Percentiles rank a stretch among this genome's conserved stretches.
Conservation (phyloP, 192 early-diverging fungal species). For the Entomortierella lignicola region DNA sequence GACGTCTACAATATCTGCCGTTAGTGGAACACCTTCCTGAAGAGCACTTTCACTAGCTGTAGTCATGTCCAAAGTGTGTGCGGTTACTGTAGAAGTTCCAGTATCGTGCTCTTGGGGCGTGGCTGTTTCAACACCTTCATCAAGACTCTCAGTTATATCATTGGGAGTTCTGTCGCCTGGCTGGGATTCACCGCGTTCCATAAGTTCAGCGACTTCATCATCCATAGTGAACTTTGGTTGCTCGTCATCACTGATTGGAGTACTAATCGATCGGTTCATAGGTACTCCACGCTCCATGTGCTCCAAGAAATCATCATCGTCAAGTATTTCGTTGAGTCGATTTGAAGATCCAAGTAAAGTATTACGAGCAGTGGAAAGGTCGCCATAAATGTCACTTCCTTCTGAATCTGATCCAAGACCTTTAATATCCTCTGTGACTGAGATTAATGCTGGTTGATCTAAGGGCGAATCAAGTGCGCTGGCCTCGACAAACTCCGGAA, state of each 20-base stretch:
- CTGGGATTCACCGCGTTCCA: slow-evolving; percentile 43
- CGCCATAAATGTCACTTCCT: slow-evolving; percentile 39
- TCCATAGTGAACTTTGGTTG: slow-evolving; percentile 34
- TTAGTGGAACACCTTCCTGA: neutral
- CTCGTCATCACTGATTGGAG: slow-evolving; percentile 47
- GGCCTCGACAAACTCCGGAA: slow-evolving; percentile 15
- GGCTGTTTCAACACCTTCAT: neutral
- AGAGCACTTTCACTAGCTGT: too few relatives aligned
- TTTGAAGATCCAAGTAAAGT: slow-evolving; percentile 29
- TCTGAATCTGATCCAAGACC: slow-evolving; percentile 10
- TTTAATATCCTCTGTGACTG: neutral
- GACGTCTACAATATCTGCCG: neutral
- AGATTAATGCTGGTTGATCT: neutral
- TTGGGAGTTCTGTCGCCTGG: neutral
- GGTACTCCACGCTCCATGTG: slow-evolving; percentile 53
- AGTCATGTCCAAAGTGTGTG: neutral
- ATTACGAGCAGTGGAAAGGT: slow-evolving; percentile 35
- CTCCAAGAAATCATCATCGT: slow-evolving; percentile 49
- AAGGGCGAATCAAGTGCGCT: neutral
- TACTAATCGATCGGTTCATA: slow-evolving; percentile 49
- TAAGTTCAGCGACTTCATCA: slow-evolving; percentile 36
- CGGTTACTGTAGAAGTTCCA: neutral
- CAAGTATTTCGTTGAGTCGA: slow-evolving; percentile 39
- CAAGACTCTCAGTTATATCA: neutral
- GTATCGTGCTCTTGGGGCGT: neutral